Base-by-base conservation (phyloP, 345 rosid genomes). In the Boechera stricta region DNA sequence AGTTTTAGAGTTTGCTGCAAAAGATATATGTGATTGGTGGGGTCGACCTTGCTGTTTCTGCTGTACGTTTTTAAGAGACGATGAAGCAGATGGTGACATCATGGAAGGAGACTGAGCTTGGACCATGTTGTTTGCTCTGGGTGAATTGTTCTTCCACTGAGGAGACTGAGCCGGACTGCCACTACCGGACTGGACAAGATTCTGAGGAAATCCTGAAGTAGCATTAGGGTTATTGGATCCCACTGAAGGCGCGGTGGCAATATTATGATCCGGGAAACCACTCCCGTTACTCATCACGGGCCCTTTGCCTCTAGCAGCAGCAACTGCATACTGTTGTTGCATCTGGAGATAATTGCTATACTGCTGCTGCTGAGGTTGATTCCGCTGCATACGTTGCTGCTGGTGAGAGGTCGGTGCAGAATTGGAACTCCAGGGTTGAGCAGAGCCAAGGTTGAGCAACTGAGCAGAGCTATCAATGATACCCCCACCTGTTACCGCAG, bases 71-170 rank as follows among this genome's bases (percentile, higher is more conserved):
- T 87, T 90, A 0, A 72, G 84, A 4, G 90, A 67, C 6, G 92
- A 73, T 12, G 93, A 64, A 1, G 86, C 60, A 10, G 92, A 76
- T 26, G 86, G 52, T 48, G 71, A 67, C 29, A 47, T 35, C 9
- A 85, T 67, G 41, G 93, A 75, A 5, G 87, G 75, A 21, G 91
- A 77, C 36, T 88, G 77, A 54, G 72, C 86, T 75, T 81, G 91
- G 4, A 85, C 49, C 57, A 52, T 52, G 9, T 82, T 56, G 5
- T 85, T 55, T 11, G 82, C 63, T 16, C 90, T 84, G 26, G 53
- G 71, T 45, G 92, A 81, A 84, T 80, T 86, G 49, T 6, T 62
- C 77, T 87, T 91, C 97, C 97, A 90, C 69, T 86, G 97, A 47
- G 89, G 79, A 65, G 95, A 83, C 35, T 88, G 95, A 33, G 62